Evolutionary conservation across 257 asterid species (phyloP), one percentile per base, ranked within the genome.

Genomic region (Orobanche coerulescens): DNA sequence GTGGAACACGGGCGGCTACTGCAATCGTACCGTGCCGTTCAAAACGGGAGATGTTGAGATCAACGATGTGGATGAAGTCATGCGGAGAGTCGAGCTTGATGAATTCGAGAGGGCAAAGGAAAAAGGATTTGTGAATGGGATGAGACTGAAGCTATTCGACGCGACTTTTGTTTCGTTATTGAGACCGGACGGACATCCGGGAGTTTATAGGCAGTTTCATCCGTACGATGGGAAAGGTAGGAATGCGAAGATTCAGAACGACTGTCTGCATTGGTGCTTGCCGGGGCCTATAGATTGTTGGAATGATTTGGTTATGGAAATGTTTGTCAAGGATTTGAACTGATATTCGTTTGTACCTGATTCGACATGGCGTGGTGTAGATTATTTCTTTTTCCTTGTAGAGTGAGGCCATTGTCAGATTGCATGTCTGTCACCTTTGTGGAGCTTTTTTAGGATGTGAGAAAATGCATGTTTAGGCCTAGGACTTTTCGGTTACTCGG

Each of bases 201-300:
- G 94, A 6, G 76, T 68, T 11, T 86, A 86, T 63, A 56, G 97
- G 64, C 69, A 82, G 66, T 78, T 78, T 37, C 89, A 84, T 20
- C 97, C 98, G 0, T 86, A 79, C 24, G 79, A 71, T 0, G 79
- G 78, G 47, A 79, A 76, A 54, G 84, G 69, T 53, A 60, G 55
- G 69, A 26, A 78, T 52, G 82, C 65, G 9, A 63, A 75, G 63
- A 64, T 84, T 26, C 97, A 89, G 67, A 89, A 89, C 74, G 99
- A 93, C 58, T 93, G 99, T 71, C 58, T 93, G 43, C 99, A 93
- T 18, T 89, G 99, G 99, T 93, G 99, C 58, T 75, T 93, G 74
- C 99, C 99, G 0, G 97, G 99, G 5, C 97, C 99, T 0, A 86
- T 93, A 55, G 99, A 93, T 36, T 80, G 91, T 43, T 93, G 99